Evolutionary conservation across 2,329 filamentous ascomycete genomes (phyloP), one percentile per base, ranked within the genome.

Genomic region (Fusarium devonianum): DNA sequence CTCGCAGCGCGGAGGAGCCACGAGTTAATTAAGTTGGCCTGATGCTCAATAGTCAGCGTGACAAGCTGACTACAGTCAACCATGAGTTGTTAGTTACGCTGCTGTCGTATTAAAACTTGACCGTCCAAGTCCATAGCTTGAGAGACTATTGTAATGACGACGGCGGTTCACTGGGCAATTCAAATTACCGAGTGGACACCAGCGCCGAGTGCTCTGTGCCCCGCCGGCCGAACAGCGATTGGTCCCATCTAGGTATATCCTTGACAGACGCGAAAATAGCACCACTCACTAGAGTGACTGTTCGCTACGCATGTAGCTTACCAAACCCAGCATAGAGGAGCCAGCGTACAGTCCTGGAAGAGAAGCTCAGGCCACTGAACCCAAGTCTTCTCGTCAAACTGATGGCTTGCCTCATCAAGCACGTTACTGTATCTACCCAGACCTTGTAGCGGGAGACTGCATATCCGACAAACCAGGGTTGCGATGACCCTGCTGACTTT

Each of bases 381-480:
- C 26, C 40, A 23, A 33, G 18, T 25, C 26, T 30, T 16, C 16
- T 42, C 22, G 37, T 23, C 37, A 39, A 29, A 10, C 28, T 14
- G 18, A 45, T 30, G 42, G 33, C n/a, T 22, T 28, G 36, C 32
- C 21, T 56, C 23, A 32, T 14, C 35, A 23, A 46, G 33, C 30
- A 34, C 29, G 45, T 33, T 35, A 30, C 30, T 32, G 32, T 48
- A 34, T 26, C 25, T 18, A 17, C 49, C 45, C 29, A 19, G 26
- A 30, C 44, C 47, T 49, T 37, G 43, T 35, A 37, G 38, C 53
- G 62, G 62, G 45, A 62, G 43, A 48, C 46, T 64, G 55, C 62
- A 65, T 60, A 58, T 54, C 59, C 47, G 47, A 36, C 49, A 36
- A 58, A 53, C 50, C 48, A 51, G 55, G 60, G 39, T 37, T 38